Evolutionary conservation across 2,329 filamentous ascomycete species (phyloP), one percentile per base, ranked within the genome.

Genomic region (Penicillium sp.): DNA sequence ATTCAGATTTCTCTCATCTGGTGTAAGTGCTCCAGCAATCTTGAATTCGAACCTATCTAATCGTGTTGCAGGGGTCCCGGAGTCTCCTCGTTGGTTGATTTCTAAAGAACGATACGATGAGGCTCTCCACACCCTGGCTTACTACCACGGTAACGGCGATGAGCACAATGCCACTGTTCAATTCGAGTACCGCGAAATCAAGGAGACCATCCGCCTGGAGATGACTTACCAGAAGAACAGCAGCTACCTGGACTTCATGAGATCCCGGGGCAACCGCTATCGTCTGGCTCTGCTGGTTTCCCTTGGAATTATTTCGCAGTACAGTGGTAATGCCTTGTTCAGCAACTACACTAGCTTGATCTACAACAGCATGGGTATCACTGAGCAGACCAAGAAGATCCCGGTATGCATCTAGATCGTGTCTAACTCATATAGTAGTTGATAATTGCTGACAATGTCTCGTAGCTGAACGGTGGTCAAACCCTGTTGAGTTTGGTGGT

Each of bases 121-220:
- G 68, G 89, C 88, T 4, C 80, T 89, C 12, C 74, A 79, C 1
- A 84, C 89, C 5, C 81, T 91, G 5, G 82, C 84, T 56, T 85
- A 87, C 69, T 86, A 88, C 69, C 89, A 91, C 69, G 87, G 84
- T 26, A 86, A 87, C 22, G 87, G 87, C 45, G 81, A 88, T 69
- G 74, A 71, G 58, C 80, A 84, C 72, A 85, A 89, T 69, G 73
- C 84, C 3, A 85, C 85, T 0, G 89, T 91, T 8, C 85, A 88
- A 68, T 88, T 88, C 72, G 86, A 91, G 73, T 89, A 83, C 73
- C 83, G 82, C 56, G 88, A 91, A 77, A 91, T 91, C 76, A 84
- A 84, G 69, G 83, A 88, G 70, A 88, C 87, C 13, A 84, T 90
- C 59, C 77, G 79, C 56, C 77, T 87, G 62, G 88, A 90, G 70